Conservation (phyloP, 805 yeast species). For the Torulaspora microellipsoides region DNA sequence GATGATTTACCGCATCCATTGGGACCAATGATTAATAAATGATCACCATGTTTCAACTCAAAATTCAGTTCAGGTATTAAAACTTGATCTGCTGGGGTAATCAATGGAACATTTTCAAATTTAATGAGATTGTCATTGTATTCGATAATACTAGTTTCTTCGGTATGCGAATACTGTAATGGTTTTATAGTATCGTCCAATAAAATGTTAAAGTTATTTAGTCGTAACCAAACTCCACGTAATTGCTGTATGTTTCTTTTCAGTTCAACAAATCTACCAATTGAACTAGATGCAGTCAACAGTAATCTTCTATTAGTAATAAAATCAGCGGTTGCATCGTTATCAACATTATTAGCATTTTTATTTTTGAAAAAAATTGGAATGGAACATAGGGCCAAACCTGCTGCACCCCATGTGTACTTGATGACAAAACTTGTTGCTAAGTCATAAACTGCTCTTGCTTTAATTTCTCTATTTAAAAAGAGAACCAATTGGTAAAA, state of each 20-base stretch:
- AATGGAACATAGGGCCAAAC: constrained; percentile 77
- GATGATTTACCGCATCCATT: constrained; percentile 97
- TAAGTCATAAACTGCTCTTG: constrained; percentile 73
- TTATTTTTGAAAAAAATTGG: constrained; percentile 68
- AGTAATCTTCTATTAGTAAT: constrained; percentile 83
- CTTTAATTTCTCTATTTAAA: constrained; percentile 67
- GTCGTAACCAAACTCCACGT: constrained; percentile 74
- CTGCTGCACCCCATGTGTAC: constrained; percentile 95
- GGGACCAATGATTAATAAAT: constrained; percentile 87
- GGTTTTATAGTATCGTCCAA: constrained; percentile 40
- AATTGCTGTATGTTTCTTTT: constrained; percentile 80
- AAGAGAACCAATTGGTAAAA: constrained; percentile 80
- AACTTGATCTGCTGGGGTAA: constrained; percentile 79
- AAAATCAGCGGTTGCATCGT: constrained; percentile 67
- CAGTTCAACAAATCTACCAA: constrained; percentile 80
- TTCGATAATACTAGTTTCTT: constrained; percentile 29
- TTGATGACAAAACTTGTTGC: constrained; percentile 86
- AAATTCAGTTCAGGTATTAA: constrained; percentile 64
- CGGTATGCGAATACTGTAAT: constrained; percentile 32
- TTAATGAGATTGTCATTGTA: constrained; percentile 58
- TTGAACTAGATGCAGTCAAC: constrained; percentile 78
- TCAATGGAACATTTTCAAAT: constrained; percentile 71
- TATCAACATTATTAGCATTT: constrained; percentile 12
- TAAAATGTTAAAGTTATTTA: constrained; percentile 62
- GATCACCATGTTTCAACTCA: constrained; percentile 74